Conservation (phyloP, 768 basidiomycete genomes). For the Hirschioporus abietinus region DNA sequence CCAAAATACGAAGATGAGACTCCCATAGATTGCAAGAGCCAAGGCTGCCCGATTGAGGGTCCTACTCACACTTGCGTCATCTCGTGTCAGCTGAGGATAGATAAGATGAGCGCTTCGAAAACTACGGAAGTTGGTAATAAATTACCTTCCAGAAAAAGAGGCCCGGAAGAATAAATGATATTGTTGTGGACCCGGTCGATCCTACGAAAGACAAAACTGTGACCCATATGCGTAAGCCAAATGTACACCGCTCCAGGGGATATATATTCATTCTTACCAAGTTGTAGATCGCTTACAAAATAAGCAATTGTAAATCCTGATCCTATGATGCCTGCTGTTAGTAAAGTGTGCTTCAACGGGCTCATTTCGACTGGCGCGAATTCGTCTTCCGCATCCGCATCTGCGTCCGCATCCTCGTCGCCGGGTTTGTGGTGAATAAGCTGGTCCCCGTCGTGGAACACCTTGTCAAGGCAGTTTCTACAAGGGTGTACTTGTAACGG, state of each 20-base stretch:
- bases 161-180: conserved; percentile 93
- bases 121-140: conserved; percentile 8
- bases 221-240: not conserved
- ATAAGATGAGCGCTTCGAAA: conserved; percentile 10
- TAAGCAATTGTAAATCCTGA: conserved; percentile 70
- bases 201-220: conserved; percentile 94
- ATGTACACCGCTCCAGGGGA: not conserved
- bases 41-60: conserved; percentile 57
- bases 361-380: conserved; percentile 61
- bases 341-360: conserved; percentile 55
- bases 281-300: conserved; percentile 68
- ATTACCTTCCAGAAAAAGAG: conserved; percentile 88
- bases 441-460: conserved; percentile 49
- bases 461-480: conserved; percentile 86
- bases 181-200: conserved; percentile 92
- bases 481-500: conserved; percentile 94
- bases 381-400: conserved; percentile 45
- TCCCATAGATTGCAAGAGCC: conserved; percentile 69
- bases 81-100: conserved; percentile 54
- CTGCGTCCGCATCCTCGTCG: conserved; percentile 35
- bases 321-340: conserved; percentile 63
- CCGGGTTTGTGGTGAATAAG: conserved; percentile 25
- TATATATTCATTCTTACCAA: conserved; percentile 46
- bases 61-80: conserved; percentile 50
- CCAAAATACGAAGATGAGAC: conserved; percentile 83